Evolutionary conservation across 192 early-diverging fungal species (phyloP), one percentile per base, ranked within the genome.

Genomic region (Entomortierella beljakovae): DNA sequence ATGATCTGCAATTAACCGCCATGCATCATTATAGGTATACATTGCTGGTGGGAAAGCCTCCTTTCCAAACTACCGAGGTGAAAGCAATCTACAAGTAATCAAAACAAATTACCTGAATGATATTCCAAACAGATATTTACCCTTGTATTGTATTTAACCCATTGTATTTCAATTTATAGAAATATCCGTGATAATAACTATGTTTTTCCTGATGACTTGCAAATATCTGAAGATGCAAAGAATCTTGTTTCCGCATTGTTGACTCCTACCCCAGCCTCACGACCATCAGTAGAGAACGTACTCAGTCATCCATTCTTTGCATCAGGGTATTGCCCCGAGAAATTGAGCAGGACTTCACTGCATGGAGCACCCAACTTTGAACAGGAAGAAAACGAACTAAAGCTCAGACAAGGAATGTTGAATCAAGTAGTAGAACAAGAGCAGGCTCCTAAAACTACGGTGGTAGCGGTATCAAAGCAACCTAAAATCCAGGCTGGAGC

Each of bases 31-130:
- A 20, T 18, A 93, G 90, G 85, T 95, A 94, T 80, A 96, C 96
- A 22, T 84, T 97, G 29, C 82, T 99, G 0, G 88, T 96, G 55
- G 96, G 96, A 22, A 83, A 85, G 38, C 95, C 97, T 9, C 98
- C 98, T 6, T 99, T 99, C 68, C 92, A 95, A 65, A 94, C 90
- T 1, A 85, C 85, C 34, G 91, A 95, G 26, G 89, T 93, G 25
- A 84, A 92, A 43, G 64, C 83, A 20, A 94, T 95, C 29, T 95
- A 94, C 84, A 88, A 88, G 93, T 94, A 86, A 28, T 80, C 26
- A 32, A 9, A 43, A 43, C 42, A n/a, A n/a, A n/a, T n/a, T n/a
- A n/a, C n/a, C n/a, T n/a, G n/a, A n/a, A n/a, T n/a, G n/a, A n/a
- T n/a, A n/a, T n/a, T n/a, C n/a, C n/a, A n/a, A n/a, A n/a, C n/a